A percentile compares a stretch with the other conserved stretches of the same genome.
Evolutionary conservation across 177 flowering plant species (phyloP).

Genomic region (Vitis hybrid): DNA sequence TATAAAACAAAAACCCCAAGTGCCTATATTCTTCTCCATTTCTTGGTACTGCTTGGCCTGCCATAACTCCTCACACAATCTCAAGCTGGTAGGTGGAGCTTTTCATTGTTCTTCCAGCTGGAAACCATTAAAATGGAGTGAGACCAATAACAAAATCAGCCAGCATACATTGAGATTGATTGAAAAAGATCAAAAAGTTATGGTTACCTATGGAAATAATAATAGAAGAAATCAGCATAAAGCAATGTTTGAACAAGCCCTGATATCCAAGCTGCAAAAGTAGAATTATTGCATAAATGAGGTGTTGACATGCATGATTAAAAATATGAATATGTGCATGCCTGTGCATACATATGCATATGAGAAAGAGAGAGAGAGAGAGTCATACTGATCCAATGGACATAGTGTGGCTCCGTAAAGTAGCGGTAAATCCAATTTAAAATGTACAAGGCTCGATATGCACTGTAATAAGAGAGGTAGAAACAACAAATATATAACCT

Average conservation of each 20-base stretch:
- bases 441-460: slow-evolving; percentile 76
- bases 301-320: background rate
- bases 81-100: slow-evolving; percentile 37
- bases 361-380: slow-evolving; percentile 1
- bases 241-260: slow-evolving; percentile 90
- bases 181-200: background rate
- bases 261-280: slow-evolving; percentile 82
- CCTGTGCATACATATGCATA: background rate
- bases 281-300: slow-evolving; percentile 7
- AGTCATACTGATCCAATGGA: slow-evolving; percentile 84
- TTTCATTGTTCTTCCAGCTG: slow-evolving; percentile 41
- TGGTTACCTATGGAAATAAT: slow-evolving; percentile 30
- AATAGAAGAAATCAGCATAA: slow-evolving; percentile 41
- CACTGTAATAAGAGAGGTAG: slow-evolving; percentile 45
- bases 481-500: background rate
- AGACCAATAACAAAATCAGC: background rate
- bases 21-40: too few species aligned
- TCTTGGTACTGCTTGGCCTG: too few species aligned
- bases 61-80: too few species aligned
- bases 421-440: slow-evolving; percentile 92
- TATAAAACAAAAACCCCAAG: too few species aligned
- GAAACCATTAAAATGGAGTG: background rate
- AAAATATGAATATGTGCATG: background rate
- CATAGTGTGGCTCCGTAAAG: slow-evolving; percentile 78
- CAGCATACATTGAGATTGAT: background rate